Conservation (phyloP, 1,139 yeast species). For the Geotrichum candidum region DNA sequence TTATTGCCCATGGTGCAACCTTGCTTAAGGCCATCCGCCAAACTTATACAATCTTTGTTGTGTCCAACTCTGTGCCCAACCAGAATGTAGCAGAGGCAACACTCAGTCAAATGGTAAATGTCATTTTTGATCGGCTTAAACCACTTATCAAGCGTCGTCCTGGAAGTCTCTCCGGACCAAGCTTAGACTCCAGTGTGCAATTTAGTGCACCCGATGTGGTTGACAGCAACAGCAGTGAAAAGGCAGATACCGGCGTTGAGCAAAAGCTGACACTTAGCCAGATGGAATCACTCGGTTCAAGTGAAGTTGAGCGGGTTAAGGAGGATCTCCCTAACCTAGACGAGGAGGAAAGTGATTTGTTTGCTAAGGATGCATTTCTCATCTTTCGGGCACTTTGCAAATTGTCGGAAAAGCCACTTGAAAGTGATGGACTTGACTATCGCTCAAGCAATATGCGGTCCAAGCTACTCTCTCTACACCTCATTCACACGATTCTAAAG, state of each 20-base stretch:
- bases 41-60: conserved; percentile 83
- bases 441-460: conserved; percentile 89
- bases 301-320: conserved; percentile 21
- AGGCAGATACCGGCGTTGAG: conserved; percentile 1
- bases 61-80: conserved; percentile 72
- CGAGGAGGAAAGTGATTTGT: conserved; percentile 54
- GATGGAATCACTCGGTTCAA: conserved; percentile 24
- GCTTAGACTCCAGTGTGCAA: neutral
- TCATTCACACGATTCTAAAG: conserved; percentile 77
- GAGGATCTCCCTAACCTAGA: conserved; percentile 27
- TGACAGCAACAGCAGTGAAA: neutral
- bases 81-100: conserved; percentile 96
- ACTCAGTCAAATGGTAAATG: conserved; percentile 80
- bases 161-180: conserved; percentile 5
- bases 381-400: conserved; percentile 93
- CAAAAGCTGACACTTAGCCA: conserved; percentile 25
- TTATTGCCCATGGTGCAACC: conserved; percentile 88
- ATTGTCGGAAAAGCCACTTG: conserved; percentile 75
- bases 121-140: conserved; percentile 73
- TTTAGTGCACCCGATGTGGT: neutral
- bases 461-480: conserved; percentile 78
- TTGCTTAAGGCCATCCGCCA: conserved; percentile 86
- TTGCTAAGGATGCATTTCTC: conserved; percentile 84
- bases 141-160: conserved; percentile 12
- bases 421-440: conserved; percentile 68